Evolutionary conservation across 192 early-diverging fungal genomes (phyloP), one percentile per base, ranked within the genome.

Genomic region (Bifiguratus adelaidae): DNA sequence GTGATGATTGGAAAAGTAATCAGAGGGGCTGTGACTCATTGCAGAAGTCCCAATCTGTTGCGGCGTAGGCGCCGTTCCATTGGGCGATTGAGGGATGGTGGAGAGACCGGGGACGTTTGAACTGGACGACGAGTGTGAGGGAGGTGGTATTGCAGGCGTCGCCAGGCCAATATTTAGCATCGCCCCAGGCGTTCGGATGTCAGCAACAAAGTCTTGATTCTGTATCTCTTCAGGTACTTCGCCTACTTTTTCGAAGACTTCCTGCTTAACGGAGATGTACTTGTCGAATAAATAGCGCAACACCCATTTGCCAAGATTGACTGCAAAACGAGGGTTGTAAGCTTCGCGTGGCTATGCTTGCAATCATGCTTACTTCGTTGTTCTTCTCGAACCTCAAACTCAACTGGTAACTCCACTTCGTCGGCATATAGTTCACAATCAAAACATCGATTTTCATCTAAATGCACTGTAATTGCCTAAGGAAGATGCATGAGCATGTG

Each of bases 391-490:
- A 68, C 29, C 22, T 61, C 55, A 51, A 69, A 55, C 15, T 80
- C 67, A 2, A 47, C 44, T 11, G 65, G 52, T 2, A 68, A 54
- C 7, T 72, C 79, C 1, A 78, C 63, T 50, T 92, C 86, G 44
- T 96, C 91, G 4, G 81, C 76, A 52, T 96, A 94, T 35, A 93
- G 76, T 61, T 96, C 92, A 41, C 86, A 83, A 38, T 92, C 89
- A 72, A 83, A 89, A 52, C 80, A 87, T 40, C 68, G 70, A 8
- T 44, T 58, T 52, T 90, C 82, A 21, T 92, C 85, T 56, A 99
- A 48, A 55, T 94, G 92, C 3, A 98, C 80, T 3, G 87, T 88
- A 23, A 98, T 59, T 5, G 77, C 77, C 68, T 73, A 47, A 60
- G 18, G 58, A 29, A 44, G 32, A 43, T 5, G n/a, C 21, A 18